A percentile compares a stretch with the other conserved stretches of the same genome.
phyloP scores from a whole-genome alignment of 2,329 filamentous ascomycete species.

The Claviceps cyperi region DNA sequence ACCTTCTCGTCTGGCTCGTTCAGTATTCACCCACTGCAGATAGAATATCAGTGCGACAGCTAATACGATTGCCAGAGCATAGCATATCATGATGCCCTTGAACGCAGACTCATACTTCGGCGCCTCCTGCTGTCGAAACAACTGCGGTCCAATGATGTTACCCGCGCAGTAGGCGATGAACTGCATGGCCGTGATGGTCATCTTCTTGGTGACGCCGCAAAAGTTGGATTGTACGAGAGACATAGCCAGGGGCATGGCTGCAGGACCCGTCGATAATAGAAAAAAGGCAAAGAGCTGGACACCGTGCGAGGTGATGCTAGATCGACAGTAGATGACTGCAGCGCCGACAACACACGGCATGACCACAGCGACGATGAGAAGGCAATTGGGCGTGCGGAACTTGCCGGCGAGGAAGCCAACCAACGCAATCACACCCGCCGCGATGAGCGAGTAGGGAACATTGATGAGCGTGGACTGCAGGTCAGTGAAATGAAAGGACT shows the following conservation, averaged over 20 bases:
- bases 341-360: conserved; percentile 37
- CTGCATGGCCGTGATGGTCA: conserved; percentile 40
- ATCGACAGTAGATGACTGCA: conserved; percentile 36
- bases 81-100: conserved; percentile 40
- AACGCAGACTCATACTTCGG: conserved; percentile 40
- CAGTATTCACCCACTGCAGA: conserved; percentile 29
- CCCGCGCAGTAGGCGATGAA: conserved; percentile 42
- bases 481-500: conserved; percentile 39
- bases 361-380: conserved; percentile 35
- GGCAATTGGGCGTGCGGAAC: conserved; percentile 34
- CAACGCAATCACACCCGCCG: conserved; percentile 30
- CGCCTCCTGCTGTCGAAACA: conserved; percentile 34
- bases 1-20: conserved; percentile 27
- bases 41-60: conserved; percentile 31
- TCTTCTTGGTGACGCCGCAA: conserved; percentile 44
- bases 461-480: conserved; percentile 42
- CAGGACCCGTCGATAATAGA: conserved; percentile 36
- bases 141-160: conserved; percentile 41
- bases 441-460: conserved; percentile 42
- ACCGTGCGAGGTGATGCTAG: conserved; percentile 21
- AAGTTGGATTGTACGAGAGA: conserved; percentile 42
- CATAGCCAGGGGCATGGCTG: conserved; percentile 39
- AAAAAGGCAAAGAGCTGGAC: conserved; percentile 44
- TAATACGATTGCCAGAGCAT: conserved; percentile 32
- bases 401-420: conserved; percentile 36